Percentiles rank a stretch among this genome's conserved stretches.
Conservation (phyloP, 176 grass and related monocot genomes). For the Panicum miliaceum region DNA sequence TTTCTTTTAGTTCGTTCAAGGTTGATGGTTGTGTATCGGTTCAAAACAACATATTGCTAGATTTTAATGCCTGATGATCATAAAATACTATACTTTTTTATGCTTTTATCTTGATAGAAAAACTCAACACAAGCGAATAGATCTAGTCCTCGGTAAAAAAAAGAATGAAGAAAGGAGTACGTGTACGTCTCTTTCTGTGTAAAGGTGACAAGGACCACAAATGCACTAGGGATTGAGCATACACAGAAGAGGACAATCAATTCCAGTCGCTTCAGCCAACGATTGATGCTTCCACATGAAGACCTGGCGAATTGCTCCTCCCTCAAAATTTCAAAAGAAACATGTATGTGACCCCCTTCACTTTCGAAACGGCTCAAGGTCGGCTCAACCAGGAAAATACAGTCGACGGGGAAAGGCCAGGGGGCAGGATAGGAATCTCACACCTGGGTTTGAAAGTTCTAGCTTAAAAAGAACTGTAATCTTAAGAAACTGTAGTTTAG, state of each 20-base stretch:
- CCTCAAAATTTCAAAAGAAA: not conserved
- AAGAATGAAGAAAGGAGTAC: not conserved
- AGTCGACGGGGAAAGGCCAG: not conserved
- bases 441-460: not conserved
- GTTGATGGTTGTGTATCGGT: no score
- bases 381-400: not conserved
- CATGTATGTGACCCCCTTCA: not conserved
- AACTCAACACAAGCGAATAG: no score
- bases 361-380: not conserved
- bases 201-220: not conserved
- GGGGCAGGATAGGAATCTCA: not conserved
- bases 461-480: not conserved
- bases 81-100: no score
- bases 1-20: no score
- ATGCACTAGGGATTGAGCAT: conserved; percentile 2
- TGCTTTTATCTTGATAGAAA: no score
- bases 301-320: not conserved
- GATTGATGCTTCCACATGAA: not conserved
- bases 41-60: no score
- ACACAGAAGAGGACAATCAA: not conserved
- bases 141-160: not conserved
- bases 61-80: no score
- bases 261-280: conserved; percentile 7
- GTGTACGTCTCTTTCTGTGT: not conserved
- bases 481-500: not conserved